Conservation (phyloP, 1,284 basidiomycete species). For the Cutaneotrichosporon sp. region DNA sequence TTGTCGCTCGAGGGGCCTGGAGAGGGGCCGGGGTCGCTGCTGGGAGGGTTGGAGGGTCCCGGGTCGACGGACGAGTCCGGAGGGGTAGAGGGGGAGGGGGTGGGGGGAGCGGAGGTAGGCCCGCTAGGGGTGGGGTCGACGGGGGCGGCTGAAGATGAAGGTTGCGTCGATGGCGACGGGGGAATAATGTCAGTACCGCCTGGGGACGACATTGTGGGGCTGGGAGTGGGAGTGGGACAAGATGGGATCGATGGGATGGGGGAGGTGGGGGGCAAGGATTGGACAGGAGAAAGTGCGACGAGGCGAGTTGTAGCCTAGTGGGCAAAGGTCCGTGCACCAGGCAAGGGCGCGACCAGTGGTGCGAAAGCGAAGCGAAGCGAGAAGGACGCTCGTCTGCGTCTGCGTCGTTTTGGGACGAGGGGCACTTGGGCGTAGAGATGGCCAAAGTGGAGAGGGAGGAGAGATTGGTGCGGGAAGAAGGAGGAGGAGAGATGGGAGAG, state of each 20-base stretch:
- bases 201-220: neutral
- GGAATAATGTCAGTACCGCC: neutral
- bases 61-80: constrained; percentile 10
- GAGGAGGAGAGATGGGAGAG: neutral
- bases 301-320: neutral
- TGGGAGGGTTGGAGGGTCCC: neutral
- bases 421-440: neutral
- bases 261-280: neutral
- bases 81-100: neutral
- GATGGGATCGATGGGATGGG: neutral
- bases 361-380: neutral
- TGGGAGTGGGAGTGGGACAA: neutral
- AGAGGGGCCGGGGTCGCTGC: neutral
- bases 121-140: constrained; percentile 7
- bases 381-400: neutral
- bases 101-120: constrained; percentile 22
- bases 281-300: neutral
- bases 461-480: neutral
- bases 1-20: constrained; percentile 5
- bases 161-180: neutral
- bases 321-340: neutral
- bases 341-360: neutral
- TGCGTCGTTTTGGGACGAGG: neutral
- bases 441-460: neutral
- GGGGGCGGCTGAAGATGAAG: neutral